Percentiles rank a stretch among this genome's conserved stretches.
These are phyloP conservation scores for Globisporangium uncinulatum DNA, from an alignment of 352 stramenopile genomes.

Conservation along the genomic window DNA sequence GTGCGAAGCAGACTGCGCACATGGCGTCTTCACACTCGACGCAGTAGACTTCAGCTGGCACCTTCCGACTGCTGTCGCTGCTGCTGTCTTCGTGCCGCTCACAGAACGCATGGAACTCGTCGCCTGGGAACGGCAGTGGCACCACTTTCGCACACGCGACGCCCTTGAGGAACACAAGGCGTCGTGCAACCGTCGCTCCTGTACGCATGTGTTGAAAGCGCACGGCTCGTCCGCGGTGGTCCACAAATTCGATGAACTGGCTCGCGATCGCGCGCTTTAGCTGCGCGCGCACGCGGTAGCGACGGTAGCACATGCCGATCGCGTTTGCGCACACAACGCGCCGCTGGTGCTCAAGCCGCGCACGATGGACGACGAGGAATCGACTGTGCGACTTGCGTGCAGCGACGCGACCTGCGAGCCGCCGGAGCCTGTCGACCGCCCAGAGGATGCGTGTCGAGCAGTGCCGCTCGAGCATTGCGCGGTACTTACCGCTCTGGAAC, in stretches of 20 bases:
- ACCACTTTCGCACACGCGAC: conserved; percentile 42
- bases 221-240: conserved; percentile 35
- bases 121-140: conserved; percentile 57
- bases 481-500: conserved; percentile 52
- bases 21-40: conserved; percentile 66
- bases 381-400: conserved; percentile 32
- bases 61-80: conserved; percentile 5
- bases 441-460: conserved; percentile 40
- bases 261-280: conserved; percentile 35
- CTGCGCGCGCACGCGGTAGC: conserved; percentile 39
- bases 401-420: conserved; percentile 35
- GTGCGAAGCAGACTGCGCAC: conserved; percentile 53
- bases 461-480: conserved; percentile 32
- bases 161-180: conserved; percentile 50
- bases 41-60: conserved; percentile 52
- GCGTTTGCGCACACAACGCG: conserved; percentile 20
- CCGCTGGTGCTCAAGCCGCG: conserved; percentile 25
- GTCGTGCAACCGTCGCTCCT: conserved; percentile 23
- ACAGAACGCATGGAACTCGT: conserved; percentile 65
- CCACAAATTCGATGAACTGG: conserved; percentile 62
- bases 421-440: conserved; percentile 32
- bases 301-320: conserved; percentile 41
- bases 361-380: conserved; percentile 35
- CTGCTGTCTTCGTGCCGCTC: conserved; percentile 53
- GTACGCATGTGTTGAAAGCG: conserved; percentile 40